Percentiles rank a stretch among this genome's conserved stretches.
These are phyloP conservation scores for Penicillium oxalicum DNA, from an alignment of 2,329 filamentous ascomycete species.

Conservation along the genomic window DNA sequence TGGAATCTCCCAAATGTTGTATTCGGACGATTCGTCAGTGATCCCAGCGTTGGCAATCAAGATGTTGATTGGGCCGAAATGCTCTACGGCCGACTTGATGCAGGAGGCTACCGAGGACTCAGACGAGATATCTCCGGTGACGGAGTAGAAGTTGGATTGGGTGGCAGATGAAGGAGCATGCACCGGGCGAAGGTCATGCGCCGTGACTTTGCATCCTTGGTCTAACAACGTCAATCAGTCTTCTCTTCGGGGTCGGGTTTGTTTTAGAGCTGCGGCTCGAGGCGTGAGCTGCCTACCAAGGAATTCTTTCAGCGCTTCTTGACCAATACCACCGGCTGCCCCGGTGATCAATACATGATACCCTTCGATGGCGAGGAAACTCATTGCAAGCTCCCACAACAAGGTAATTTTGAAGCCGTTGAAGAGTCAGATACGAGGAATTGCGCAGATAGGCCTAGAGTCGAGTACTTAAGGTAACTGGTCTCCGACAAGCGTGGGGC, in stretches of 20 bases:
- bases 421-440: too few relatives aligned
- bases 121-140: conserved; percentile 45
- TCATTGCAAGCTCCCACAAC: conserved; percentile 20
- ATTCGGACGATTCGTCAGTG: conserved; percentile 45
- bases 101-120: conserved; percentile 42
- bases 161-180: conserved; percentile 25
- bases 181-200: conserved; percentile 41
- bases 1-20: conserved; percentile 50
- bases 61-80: conserved; percentile 49
- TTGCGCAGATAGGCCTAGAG: neutral
- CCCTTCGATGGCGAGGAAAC: conserved; percentile 45
- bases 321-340: conserved; percentile 48
- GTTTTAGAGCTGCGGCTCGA: neutral
- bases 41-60: conserved; percentile 50
- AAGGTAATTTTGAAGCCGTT: too few relatives aligned
- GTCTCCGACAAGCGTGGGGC: neutral
- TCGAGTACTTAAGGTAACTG: neutral
- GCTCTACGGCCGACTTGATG: conserved; percentile 37
- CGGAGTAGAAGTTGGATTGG: conserved; percentile 29
- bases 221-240: conserved; percentile 26
- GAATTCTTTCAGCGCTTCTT: conserved; percentile 47
- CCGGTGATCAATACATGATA: conserved; percentile 52
- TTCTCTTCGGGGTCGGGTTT: neutral
- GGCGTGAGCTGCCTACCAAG: conserved; percentile 37
- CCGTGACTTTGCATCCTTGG: conserved; percentile 51